These are phyloP conservation scores for Elsinoe australis DNA, from an alignment of 2,329 filamentous ascomycete genomes.

Conservation along the genomic window DNA sequence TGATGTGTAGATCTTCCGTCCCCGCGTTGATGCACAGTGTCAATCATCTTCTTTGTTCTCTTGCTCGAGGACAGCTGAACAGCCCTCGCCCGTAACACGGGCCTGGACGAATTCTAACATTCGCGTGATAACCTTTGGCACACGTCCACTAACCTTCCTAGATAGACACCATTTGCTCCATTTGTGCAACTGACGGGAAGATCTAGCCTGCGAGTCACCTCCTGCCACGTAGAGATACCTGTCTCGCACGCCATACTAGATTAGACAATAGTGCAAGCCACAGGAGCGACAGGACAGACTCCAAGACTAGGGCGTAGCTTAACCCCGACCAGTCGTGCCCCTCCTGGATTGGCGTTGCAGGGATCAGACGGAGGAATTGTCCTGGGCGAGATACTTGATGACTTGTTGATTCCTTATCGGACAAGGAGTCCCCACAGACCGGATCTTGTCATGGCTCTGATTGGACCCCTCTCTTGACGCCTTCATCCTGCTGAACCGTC, in stretches of 20 bases:
- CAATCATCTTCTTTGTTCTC: conserved; percentile 8
- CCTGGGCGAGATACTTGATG: conserved; percentile 9
- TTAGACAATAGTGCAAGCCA: conserved; percentile 13
- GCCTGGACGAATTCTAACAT: too few species aligned
- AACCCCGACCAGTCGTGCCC: conserved; percentile 11
- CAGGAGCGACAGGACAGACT: conserved; percentile 8
- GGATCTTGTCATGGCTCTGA: conserved; percentile 2
- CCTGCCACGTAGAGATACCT: conserved; percentile 12
- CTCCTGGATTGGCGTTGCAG: conserved; percentile 4
- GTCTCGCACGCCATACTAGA: conserved; percentile 9
- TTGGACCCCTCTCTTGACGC: not conserved
- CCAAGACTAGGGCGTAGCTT: conserved; percentile 14
- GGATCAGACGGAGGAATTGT: conserved; percentile 13
- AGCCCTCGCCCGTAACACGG: too few species aligned
- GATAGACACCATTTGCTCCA: conserved; percentile 10
- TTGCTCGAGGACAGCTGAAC: conserved; percentile 5
- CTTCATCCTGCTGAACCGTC: conserved; percentile 9
- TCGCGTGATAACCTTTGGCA: too few species aligned
- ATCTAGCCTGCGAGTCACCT: conserved; percentile 10
- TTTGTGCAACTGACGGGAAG: conserved; percentile 11
- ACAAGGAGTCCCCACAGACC: not conserved
- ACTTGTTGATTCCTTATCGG: conserved; percentile 6
- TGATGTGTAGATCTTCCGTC: conserved; percentile 16
- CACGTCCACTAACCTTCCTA: too few species aligned
- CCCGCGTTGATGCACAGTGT: conserved; percentile 8